Evolutionary conservation across 257 asterid genomes (phyloP).

Genomic region (Perilla frutescens): DNA sequence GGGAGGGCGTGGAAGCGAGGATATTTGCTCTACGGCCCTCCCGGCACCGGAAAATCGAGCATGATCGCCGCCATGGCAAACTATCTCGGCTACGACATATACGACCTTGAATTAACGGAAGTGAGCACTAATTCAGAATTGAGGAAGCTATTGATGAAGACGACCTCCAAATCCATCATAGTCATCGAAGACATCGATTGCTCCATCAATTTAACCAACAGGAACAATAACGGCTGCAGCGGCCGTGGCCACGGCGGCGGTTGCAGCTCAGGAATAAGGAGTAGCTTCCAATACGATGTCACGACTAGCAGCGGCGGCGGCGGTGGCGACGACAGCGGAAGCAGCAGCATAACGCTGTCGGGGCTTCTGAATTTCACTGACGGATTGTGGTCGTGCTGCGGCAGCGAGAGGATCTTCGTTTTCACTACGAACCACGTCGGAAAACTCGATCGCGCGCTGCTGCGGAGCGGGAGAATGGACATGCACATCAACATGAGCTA

Average conservation of each 20-base stretch:
- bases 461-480: conserved; percentile 97
- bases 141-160: conserved; percentile 60
- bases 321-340: conserved; percentile 54
- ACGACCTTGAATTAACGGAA: conserved; percentile 60
- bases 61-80: conserved; percentile 78
- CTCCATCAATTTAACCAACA: conserved; percentile 51
- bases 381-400: conserved; percentile 97
- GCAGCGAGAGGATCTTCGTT: conserved; percentile 90
- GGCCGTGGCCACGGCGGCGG: background rate
- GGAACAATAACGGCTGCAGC: conserved; percentile 28
- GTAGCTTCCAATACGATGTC: background rate
- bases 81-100: conserved; percentile 58
- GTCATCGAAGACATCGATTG: conserved; percentile 67
- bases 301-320: too few relatives aligned
- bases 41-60: conserved; percentile 68
- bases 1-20: conserved; percentile 73
- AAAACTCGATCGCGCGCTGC: conserved; percentile 92
- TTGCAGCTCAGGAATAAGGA: conserved; percentile 8
- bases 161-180: conserved; percentile 59
- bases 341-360: conserved; percentile 70
- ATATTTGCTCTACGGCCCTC: conserved; percentile 57
- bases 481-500: conserved; percentile 91
- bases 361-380: conserved; percentile 90
- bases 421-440: conserved; percentile 94
- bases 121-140: conserved; percentile 59